phyloP scores from a whole-genome alignment of 495 filamentous ascomycete species.

The Astrothelium subdiscretum region DNA sequence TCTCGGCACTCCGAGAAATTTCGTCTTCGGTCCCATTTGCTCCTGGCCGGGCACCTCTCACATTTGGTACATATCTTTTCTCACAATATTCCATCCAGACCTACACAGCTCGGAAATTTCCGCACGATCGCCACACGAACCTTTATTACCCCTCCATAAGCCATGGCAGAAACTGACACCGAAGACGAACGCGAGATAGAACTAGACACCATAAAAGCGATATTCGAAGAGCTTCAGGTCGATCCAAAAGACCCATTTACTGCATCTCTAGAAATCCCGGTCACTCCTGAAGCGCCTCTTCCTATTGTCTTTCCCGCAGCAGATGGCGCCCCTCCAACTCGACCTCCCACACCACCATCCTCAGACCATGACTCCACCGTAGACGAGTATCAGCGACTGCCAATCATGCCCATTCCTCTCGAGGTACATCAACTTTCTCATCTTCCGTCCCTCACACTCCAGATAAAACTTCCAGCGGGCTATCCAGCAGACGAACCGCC shows the following conservation, averaged over 20 bases:
- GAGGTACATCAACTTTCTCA: slow-evolving; percentile 58
- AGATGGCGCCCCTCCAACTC: slow-evolving; percentile 29
- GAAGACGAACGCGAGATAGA: slow-evolving; percentile 69
- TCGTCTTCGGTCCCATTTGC: too few species aligned
- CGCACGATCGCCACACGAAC: too few species aligned
- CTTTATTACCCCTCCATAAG: slow-evolving; percentile 16
- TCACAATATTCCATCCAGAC: too few species aligned
- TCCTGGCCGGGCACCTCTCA: too few species aligned
- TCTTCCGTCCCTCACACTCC: slow-evolving; percentile 62
- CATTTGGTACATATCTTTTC: too few species aligned
- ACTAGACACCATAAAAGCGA: slow-evolving; percentile 70
- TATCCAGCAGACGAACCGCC: slow-evolving; percentile 67
- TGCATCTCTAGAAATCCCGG: slow-evolving; percentile 59
- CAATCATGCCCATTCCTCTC: slow-evolving; percentile 9
- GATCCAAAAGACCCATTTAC: slow-evolving; percentile 48
- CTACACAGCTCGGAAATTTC: too few species aligned
- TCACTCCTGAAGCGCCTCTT: slow-evolving; percentile 57
- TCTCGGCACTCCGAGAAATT: too few species aligned
- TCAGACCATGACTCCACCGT: slow-evolving; percentile 22
- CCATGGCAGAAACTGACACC: slow-evolving; percentile 25
- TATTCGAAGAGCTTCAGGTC: slow-evolving; percentile 74
- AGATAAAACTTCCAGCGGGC: slow-evolving; percentile 55
- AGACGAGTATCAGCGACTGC: slow-evolving; percentile 9
- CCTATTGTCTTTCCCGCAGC: slow-evolving; percentile 53
- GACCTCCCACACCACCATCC: slow-evolving; percentile 36